Base-by-base conservation (phyloP, 345 rosid genomes). In the Toxicodendron radicans region DNA sequence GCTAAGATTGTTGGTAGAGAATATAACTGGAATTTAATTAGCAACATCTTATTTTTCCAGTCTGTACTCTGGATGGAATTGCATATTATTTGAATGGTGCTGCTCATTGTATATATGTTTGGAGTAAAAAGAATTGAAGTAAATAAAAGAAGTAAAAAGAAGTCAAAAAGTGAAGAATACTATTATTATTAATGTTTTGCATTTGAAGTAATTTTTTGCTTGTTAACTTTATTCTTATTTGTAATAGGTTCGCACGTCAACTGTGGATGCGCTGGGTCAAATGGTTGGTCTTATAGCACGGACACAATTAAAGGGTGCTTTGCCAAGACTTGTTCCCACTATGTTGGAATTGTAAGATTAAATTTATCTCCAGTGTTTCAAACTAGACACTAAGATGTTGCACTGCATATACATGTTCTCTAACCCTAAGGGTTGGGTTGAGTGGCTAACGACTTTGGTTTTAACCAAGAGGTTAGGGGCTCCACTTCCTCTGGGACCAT, bases 241-340 rank as follows among this genome's bases (percentile, higher is more conserved):
- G 78, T 67, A 76, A 75, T 76, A 95, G 99, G 95, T 92, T 57
- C 97, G 95, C 38, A 81, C 86, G 58, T 87, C 92, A 68, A 88
- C 99, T 76, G 92, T 95, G 68, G 97, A 95, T 83, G 99, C 97
- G 66, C 81, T 95, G 79, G 97, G 99, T 77, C 99, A 95, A 78
- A 91, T 95, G 97, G 95, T 92, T 77, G 94, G 97, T 80, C 95
- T 95, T 79, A 81, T 95, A 78, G 84, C 91, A 30, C 83, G 99
- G 72, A 72, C 94, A 60, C 90, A 92, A 74, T 85, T 95, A 70
- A 95, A 92, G 81, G 88, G 95, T 67, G 97, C 99, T 77, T 82
- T 95, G 85, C 97, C 97, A 32, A 88, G 91, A 82, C 91, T 95
- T 78, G 84, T 92, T 76, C 97, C 99, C 48, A 84, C 97, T 24